Conservation (phyloP, 2,329 filamentous ascomycete genomes). For the Trichoderma arundinaceum region DNA sequence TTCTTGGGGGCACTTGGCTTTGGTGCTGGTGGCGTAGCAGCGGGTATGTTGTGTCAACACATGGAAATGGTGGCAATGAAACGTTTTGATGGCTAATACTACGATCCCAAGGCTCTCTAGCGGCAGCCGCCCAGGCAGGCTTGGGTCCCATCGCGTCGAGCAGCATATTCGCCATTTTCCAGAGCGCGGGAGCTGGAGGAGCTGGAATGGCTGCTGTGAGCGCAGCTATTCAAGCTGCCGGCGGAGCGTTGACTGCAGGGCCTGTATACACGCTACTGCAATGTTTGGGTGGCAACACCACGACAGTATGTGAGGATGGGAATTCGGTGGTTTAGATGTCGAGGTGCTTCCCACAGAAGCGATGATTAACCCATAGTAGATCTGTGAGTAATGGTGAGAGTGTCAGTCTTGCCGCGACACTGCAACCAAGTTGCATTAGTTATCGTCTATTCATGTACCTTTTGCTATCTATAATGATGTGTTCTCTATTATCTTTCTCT, state of each 20-base stretch:
- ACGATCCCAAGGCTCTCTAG: neutral
- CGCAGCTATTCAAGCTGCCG: conserved; percentile 4
- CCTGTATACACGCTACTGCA: conserved; percentile 3
- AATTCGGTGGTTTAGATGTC: neutral
- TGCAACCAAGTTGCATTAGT: conserved; percentile 1
- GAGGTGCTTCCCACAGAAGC: neutral
- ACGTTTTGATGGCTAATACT: neutral
- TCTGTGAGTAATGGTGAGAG: neutral
- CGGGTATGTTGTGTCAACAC: neutral
- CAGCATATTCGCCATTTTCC: conserved; percentile 39
- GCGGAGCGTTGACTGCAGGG: neutral
- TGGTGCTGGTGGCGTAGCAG: conserved; percentile 6
- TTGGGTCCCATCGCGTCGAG: conserved; percentile 38
- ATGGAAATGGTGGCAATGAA: neutral
- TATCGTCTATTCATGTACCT: conserved; percentile 10
- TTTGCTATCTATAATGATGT: neutral
- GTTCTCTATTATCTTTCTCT: neutral
- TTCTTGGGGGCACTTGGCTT: conserved; percentile 20
- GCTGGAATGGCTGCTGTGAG: conserved; percentile 35
- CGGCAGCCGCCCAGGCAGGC: neutral
- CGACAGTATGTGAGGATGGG: neutral
- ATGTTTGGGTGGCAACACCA: neutral
- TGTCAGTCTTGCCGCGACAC: neutral
- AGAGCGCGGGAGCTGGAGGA: conserved; percentile 42
- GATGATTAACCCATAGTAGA: neutral